Base-by-base conservation (phyloP, 352 stramenopile species). In the Nothophytophthora sp. region DNA sequence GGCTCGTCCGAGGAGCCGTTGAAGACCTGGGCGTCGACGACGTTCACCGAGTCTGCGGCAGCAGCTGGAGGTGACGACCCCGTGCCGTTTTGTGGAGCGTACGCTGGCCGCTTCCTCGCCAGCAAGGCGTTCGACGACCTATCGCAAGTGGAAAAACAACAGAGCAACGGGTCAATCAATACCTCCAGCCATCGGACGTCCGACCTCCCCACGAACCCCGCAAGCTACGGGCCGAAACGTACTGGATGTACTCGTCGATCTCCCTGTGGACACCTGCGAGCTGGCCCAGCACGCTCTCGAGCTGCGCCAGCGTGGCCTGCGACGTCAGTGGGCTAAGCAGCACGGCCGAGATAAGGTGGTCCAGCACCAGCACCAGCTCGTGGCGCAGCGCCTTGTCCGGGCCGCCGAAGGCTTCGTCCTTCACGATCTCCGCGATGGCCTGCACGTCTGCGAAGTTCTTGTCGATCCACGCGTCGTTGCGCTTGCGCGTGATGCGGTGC, bases 291-390 rank as follows among this genome's bases (percentile, higher is more conserved):
- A 80, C 61, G 5, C 35, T 43, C 8, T 72, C 57, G 28, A 90
- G 67, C 53, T 70, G 61, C 23, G 51, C 27, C 15, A 90, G 45
- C 27, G 70, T 67, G 2, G 36, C 23, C 11, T 71, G 50, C 6
- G 48, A 67, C 39, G 50, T 67, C 13, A 78, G 33, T 5, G 76
- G 56, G 48, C 68, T 85, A 7, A 90, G 50, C 49, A 90, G 53
- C 55, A 90, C 71, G 3, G 78, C 73, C 18, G 78, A 90, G 60
- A 86, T 79, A 39, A 87, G 70, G 36, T 90, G 78, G 44, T 90
- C 78, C 33, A 87, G 56, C 38, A 78, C 69, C 18, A 90, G 63
- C 55, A 85, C 74, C 34, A 87, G 42, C 24, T 87, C 73, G 7
- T 82, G 81, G 4, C 76, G 62, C 53, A 86, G 58, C 2, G 47